A percentile compares a stretch with the other conserved stretches of the same genome.
Conservation (phyloP, 2,329 filamentous ascomycete genomes). For the Colletotrichum nymphaeae region DNA sequence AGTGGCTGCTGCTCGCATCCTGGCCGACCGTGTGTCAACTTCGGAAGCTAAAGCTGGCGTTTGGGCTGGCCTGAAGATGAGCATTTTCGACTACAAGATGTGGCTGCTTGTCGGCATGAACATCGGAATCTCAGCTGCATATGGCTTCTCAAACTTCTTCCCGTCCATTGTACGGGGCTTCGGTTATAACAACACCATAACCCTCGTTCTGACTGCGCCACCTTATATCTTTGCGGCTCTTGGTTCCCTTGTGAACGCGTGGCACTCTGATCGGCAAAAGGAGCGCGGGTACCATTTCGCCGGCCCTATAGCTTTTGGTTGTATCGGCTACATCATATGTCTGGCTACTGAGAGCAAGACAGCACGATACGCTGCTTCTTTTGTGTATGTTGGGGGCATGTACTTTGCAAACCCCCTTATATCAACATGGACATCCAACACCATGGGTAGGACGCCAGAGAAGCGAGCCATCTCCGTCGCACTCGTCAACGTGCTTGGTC, state of each 20-base stretch:
- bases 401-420: constrained; percentile 37
- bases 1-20: constrained; percentile 39
- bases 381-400: constrained; percentile 39
- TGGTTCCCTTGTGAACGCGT: constrained; percentile 36
- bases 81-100: constrained; percentile 39
- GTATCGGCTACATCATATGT: constrained; percentile 41
- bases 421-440: constrained; percentile 37
- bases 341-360: constrained; percentile 37
- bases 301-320: constrained; percentile 35
- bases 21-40: constrained; percentile 39
- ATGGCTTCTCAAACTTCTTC: constrained; percentile 41
- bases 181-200: constrained; percentile 38
- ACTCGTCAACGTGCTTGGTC: constrained; percentile 29
- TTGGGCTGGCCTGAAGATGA: constrained; percentile 39
- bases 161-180: constrained; percentile 38
- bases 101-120: constrained; percentile 40
- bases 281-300: constrained; percentile 40
- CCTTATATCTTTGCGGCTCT: constrained; percentile 39
- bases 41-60: constrained; percentile 38
- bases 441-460: constrained; percentile 40
- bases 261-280: constrained; percentile 37
- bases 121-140: constrained; percentile 38
- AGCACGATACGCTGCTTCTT: constrained; percentile 37
- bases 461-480: constrained; percentile 41
- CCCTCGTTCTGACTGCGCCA: constrained; percentile 39